Evolutionary conservation across 352 stramenopile genomes (phyloP).

Genomic region (Phytopythium cucurbitacearum): DNA sequence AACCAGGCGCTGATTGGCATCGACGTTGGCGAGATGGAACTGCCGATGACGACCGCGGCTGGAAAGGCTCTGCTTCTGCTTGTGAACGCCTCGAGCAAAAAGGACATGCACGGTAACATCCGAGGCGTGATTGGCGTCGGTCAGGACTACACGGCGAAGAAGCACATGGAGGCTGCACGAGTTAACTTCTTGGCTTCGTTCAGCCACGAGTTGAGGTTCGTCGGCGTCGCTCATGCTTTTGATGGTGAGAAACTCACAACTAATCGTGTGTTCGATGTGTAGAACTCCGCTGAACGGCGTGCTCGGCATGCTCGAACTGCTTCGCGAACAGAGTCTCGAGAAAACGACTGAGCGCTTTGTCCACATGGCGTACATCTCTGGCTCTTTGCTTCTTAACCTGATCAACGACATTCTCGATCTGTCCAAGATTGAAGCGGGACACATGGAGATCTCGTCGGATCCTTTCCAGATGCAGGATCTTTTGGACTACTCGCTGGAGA

Average conservation of each 20-base stretch:
- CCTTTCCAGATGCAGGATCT: constrained; percentile 70
- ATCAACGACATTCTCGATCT: constrained; percentile 88
- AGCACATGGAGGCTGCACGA: constrained; percentile 61
- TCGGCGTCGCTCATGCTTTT: not conserved
- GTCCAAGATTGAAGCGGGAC: constrained; percentile 90
- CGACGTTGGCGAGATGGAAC: constrained; percentile 65
- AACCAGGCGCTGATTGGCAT: constrained; percentile 67
- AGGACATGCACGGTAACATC: constrained; percentile 85
- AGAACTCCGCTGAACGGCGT: constrained; percentile 75
- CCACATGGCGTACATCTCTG: constrained; percentile 68
- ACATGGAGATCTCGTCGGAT: constrained; percentile 76
- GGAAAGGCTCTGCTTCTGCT: constrained; percentile 40
- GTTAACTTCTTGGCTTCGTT: constrained; percentile 71
- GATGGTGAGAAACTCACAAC: not conserved
- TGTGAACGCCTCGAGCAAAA: constrained; percentile 71
- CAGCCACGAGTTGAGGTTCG: constrained; percentile 46
- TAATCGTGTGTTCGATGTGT: not conserved
- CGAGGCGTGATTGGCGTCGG: constrained; percentile 85
- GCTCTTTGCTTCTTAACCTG: constrained; percentile 58
- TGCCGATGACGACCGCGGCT: constrained; percentile 55
- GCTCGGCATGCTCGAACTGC: constrained; percentile 69
- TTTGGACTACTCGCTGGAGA: constrained; percentile 76
- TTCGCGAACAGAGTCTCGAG: constrained; percentile 58
- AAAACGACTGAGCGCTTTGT: constrained; percentile 60
- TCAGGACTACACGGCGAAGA: constrained; percentile 86